phyloP scores from a whole-genome alignment of 306 rosid species.

The Prunus mume region DNA sequence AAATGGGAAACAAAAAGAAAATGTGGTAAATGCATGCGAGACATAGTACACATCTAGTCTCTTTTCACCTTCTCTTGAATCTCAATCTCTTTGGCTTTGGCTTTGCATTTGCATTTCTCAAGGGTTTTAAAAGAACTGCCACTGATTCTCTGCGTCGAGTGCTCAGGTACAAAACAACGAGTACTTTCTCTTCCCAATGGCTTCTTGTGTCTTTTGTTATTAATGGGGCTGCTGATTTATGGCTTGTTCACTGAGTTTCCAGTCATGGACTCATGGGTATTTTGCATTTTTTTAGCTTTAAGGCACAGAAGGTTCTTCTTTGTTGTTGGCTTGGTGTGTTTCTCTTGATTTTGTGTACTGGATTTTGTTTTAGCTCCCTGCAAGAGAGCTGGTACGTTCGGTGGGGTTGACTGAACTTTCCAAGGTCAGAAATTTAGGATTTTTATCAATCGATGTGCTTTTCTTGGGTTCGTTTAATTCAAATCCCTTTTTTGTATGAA shows the following conservation, averaged over 20 bases:
- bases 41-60: too few species aligned
- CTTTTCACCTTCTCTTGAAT: too few species aligned
- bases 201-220: not conserved
- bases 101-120: too few species aligned
- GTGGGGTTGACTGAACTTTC: conserved; percentile 34
- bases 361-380: conserved; percentile 8
- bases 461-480: conserved; percentile 17
- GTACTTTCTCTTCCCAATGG: too few species aligned
- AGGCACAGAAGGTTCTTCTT: conserved; percentile 18
- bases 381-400: conserved; percentile 58
- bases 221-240: not conserved
- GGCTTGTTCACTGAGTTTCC: conserved; percentile 33
- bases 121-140: too few species aligned
- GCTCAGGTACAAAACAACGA: too few species aligned
- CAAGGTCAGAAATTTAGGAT: too few species aligned
- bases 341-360: conserved; percentile 30
- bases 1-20: too few species aligned
- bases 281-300: conserved; percentile 50
- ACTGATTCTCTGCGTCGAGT: too few species aligned
- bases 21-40: too few species aligned
- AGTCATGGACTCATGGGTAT: conserved; percentile 26
- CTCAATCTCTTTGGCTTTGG: too few species aligned
- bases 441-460: too few species aligned
- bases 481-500: conserved; percentile 1
- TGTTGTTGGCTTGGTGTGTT: conserved; percentile 33